Evolutionary conservation across 257 asterid genomes (phyloP), one percentile per base, ranked within the genome.

Genomic region (Ehretia macrophylla): DNA sequence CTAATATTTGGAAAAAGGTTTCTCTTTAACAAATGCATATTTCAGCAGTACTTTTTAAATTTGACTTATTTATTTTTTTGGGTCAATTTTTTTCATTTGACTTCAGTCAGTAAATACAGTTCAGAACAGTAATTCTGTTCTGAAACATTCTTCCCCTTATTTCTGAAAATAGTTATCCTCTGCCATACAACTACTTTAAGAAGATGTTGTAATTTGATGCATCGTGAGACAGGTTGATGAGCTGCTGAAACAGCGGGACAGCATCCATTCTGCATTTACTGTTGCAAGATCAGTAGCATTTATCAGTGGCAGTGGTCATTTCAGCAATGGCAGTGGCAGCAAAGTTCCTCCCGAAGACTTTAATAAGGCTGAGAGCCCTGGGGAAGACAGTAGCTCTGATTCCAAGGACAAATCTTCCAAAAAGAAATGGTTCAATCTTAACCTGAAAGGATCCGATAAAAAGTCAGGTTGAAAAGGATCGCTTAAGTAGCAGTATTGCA

Each of bases 311-410:
- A 84, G 89, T 56, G 97, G 85, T 17, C 81, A 77, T 71, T 76
- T 80, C 68, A 85, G 90, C 74, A 93, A 89, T 14, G 97, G 99
- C 65, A 77, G 89, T 64, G 83, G 87, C 81, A 87, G 94, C 76
- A 90, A 81, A 68, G 18, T 61, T 35, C 79, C 83, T 1, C 75
- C 70, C 0, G 96, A 87, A 14, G 96, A 90, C 65, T 71, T 65
- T 27, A 49, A n/a, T 17, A 83, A 70, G 69, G 76, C 75, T 2
- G 96, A 86, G 63, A 81, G 90, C 70, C 86, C 96, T 18, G 85
- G 80, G 22, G 98, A 86, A 47, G 99, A 92, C 60, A 84, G 97
- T 58, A 86, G 90, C 77, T 79, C 99, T 51, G 99, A 93, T 67
- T 77, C 91, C 3, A 93, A 88, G 71, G 99, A 92, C 64, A 92